These are phyloP conservation scores for Debaryomyces nepalensis DNA, from an alignment of 1,139 yeast species.

Conservation along the genomic window DNA sequence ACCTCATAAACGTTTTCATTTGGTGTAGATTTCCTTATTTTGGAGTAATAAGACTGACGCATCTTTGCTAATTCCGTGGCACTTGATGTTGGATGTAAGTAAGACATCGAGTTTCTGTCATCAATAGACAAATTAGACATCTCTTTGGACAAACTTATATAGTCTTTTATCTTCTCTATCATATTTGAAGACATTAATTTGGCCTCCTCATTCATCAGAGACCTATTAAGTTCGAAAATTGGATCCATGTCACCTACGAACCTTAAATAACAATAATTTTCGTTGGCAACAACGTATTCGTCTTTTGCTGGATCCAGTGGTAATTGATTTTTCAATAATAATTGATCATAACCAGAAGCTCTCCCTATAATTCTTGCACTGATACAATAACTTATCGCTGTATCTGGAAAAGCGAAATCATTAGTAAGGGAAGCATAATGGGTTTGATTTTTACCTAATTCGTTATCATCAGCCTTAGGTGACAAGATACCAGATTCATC, in stretches of 20 bases:
- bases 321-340: conserved; percentile 22
- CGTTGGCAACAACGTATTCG: conserved; percentile 45
- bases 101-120: conserved; percentile 8
- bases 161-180: conserved; percentile 32
- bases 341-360: conserved; percentile 33
- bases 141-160: conserved; percentile 30
- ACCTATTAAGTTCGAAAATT: conserved; percentile 33
- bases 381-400: conserved; percentile 40
- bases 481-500: conserved; percentile 13
- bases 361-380: conserved; percentile 45
- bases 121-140: conserved; percentile 16
- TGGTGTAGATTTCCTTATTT: conserved; percentile 16
- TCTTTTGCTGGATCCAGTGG: conserved; percentile 27
- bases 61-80: conserved; percentile 34
- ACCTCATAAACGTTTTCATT: conserved; percentile 31
- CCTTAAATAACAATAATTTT: conserved; percentile 34
- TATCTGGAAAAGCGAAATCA: conserved; percentile 39
- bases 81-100: conserved; percentile 25
- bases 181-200: conserved; percentile 32
- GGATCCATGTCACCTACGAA: conserved; percentile 31
- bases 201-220: conserved; percentile 41
- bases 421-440: conserved; percentile 31
- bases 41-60: conserved; percentile 35
- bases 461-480: conserved; percentile 3
- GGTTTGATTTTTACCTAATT: conserved; percentile 6